Evolutionary conservation across 257 asterid species (phyloP).

Genomic region (Penstemon davidsonii): DNA sequence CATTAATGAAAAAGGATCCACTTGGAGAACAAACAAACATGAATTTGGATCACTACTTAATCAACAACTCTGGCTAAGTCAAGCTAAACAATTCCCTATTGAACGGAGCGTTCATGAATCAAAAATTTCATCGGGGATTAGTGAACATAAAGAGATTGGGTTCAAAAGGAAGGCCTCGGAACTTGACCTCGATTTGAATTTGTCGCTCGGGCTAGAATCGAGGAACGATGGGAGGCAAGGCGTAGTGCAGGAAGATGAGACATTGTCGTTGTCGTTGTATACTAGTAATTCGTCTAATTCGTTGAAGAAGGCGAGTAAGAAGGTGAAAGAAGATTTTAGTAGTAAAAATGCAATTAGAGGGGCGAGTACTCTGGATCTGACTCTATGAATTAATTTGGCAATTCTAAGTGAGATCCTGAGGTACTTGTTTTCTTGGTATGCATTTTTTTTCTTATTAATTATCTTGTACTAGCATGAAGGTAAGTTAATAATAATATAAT

Average conservation of each 20-base stretch:
- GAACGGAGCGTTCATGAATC: conserved; percentile 28
- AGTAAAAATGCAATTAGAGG: conserved; percentile 35
- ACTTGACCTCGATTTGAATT: conserved; percentile 46
- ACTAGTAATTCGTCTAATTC: conserved; percentile 28
- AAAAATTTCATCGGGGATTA: conserved; percentile 19
- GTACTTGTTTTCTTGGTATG: conserved; percentile 45
- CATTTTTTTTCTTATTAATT: conserved; percentile 21
- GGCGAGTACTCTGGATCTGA: conserved; percentile 95
- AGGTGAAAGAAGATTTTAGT: conserved; percentile 34
- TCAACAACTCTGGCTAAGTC: conserved; percentile 29
- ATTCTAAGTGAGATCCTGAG: conserved; percentile 85
- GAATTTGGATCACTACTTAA: conserved; percentile 29
- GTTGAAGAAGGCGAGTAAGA: conserved; percentile 28
- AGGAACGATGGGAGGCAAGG: conserved; percentile 22
- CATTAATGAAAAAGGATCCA: conserved; percentile 31
- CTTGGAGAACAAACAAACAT: conserved; percentile 23
- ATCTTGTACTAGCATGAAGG: conserved; percentile 36
- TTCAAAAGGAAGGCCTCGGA: conserved; percentile 51
- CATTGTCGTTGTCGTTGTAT: conserved; percentile 47
- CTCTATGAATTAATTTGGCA: conserved; percentile 82
- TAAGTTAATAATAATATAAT: conserved; percentile 26
- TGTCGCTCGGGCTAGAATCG: conserved; percentile 54
- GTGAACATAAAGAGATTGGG: not conserved
- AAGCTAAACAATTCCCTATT: conserved; percentile 40
- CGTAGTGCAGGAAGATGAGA: conserved; percentile 32